Conservation (phyloP, 1,139 yeast species). For the Hyphopichia burtonii region DNA sequence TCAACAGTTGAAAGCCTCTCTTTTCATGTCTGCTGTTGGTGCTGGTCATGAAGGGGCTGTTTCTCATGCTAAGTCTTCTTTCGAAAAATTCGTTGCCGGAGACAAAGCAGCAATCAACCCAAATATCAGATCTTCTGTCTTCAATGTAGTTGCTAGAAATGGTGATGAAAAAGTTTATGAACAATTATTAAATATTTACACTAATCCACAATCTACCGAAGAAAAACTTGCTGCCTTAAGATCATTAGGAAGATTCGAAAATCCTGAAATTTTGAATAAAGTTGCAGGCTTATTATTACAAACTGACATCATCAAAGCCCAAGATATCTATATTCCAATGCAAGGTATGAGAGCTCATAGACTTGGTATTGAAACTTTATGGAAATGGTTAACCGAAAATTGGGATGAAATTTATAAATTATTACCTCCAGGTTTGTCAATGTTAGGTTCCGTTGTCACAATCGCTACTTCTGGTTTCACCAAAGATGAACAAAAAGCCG, state of each 20-base stretch:
- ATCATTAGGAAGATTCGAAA: constrained; percentile 69
- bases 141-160: constrained; percentile 60
- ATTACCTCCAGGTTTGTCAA: constrained; percentile 79
- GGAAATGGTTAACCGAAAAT: constrained; percentile 76
- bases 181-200: constrained; percentile 61
- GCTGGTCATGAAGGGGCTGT: constrained; percentile 58
- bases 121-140: constrained; percentile 72
- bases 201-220: constrained; percentile 63
- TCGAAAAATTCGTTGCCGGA: constrained; percentile 60
- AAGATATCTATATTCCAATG: constrained; percentile 81
- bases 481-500: constrained; percentile 54
- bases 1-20: constrained; percentile 71
- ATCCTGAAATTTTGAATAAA: constrained; percentile 55
- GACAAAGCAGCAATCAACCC: constrained; percentile 76
- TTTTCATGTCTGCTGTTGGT: constrained; percentile 68
- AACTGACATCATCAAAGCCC: constrained; percentile 68
- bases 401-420: constrained; percentile 66
- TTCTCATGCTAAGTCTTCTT: constrained; percentile 54
- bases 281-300: constrained; percentile 63
- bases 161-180: constrained; percentile 69
- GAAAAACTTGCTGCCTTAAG: constrained; percentile 77
- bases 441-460: constrained; percentile 73
- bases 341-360: constrained; percentile 63
- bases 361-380: constrained; percentile 63
- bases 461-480: constrained; percentile 66